Percentiles rank a stretch among this genome's conserved stretches.
phyloP scores from a whole-genome alignment of 2,329 filamentous ascomycete species.

The Rhexocercosporidium sp. region DNA sequence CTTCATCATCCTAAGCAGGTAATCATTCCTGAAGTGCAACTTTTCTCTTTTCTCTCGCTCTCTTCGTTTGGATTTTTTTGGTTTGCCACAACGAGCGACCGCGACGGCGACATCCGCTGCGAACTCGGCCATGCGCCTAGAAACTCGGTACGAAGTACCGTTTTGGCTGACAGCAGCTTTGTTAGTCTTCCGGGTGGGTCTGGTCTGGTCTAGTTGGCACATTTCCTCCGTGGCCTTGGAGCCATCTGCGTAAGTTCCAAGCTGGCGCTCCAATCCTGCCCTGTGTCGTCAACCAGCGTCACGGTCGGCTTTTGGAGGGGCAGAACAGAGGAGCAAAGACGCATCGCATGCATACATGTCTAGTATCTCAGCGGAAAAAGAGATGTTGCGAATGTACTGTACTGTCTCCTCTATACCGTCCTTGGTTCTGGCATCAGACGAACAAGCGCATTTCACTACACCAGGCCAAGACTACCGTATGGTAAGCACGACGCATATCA shows the following conservation, averaged over 20 bases:
- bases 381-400: background rate
- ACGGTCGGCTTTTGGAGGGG: slow-evolving; percentile 1
- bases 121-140: slow-evolving; percentile 3
- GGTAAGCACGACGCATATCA: no score
- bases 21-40: background rate
- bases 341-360: background rate
- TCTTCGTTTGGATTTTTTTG: background rate
- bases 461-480: no score
- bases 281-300: background rate
- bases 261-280: background rate
- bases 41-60: background rate
- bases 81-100: background rate
- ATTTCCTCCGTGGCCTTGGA: background rate
- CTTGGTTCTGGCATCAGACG: background rate
- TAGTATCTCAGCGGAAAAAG: slow-evolving; percentile 3
- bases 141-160: background rate
- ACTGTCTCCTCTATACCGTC: no score
- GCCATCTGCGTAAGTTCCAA: background rate
- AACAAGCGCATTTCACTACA: background rate
- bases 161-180: slow-evolving; percentile 5
- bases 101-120: slow-evolving; percentile 4
- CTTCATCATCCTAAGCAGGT: background rate
- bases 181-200: background rate
- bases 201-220: background rate
- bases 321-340: background rate